Percentiles rank a stretch among this genome's conserved stretches.
Evolutionary conservation across 1,139 yeast species (phyloP).

Genomic region (Kurtzmaniella quercitrusa): DNA sequence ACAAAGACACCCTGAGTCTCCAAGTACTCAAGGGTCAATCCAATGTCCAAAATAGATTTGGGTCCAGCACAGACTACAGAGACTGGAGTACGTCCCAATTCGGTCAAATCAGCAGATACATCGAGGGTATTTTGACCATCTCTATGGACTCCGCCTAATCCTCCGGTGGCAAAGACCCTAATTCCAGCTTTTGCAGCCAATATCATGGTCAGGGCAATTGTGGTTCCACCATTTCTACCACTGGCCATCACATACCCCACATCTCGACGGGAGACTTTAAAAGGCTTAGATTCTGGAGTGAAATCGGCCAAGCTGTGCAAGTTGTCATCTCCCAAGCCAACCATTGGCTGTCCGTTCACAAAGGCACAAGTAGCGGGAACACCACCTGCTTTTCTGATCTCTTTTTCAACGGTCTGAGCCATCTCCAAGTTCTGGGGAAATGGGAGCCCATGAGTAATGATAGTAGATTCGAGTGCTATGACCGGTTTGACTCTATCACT

Average conservation of each 20-base stretch:
- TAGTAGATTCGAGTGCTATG: conserved; percentile 81
- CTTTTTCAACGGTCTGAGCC: conserved; percentile 65
- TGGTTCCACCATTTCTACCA: conserved; percentile 74
- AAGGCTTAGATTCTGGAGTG: conserved; percentile 21
- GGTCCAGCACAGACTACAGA: conserved; percentile 93
- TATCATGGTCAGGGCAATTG: conserved; percentile 88
- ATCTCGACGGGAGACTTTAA: conserved; percentile 79
- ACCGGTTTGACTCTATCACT: conserved; percentile 49
- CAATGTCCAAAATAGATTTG: conserved; percentile 77
- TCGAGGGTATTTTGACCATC: conserved; percentile 76
- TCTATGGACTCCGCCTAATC: conserved; percentile 88
- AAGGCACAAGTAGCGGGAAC: conserved; percentile 88
- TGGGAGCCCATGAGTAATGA: conserved; percentile 87
- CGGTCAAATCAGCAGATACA: conserved; percentile 83
- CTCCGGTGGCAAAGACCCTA: conserved; percentile 88
- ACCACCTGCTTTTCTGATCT: conserved; percentile 60
- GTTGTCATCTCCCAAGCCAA: conserved; percentile 54
- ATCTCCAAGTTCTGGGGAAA: conserved; percentile 69
- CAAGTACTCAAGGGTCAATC: conserved; percentile 75
- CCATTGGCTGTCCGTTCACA: conserved; percentile 63
- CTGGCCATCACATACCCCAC: conserved; percentile 69
- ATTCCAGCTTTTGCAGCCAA: conserved; percentile 73
- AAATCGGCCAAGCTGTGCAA: conserved; percentile 46
- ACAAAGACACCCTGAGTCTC: conserved; percentile 83
- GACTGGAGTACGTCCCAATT: conserved; percentile 76